Evolutionary conservation across 1,139 yeast species (phyloP).

Genomic region (Diutina scorzettiae): DNA sequence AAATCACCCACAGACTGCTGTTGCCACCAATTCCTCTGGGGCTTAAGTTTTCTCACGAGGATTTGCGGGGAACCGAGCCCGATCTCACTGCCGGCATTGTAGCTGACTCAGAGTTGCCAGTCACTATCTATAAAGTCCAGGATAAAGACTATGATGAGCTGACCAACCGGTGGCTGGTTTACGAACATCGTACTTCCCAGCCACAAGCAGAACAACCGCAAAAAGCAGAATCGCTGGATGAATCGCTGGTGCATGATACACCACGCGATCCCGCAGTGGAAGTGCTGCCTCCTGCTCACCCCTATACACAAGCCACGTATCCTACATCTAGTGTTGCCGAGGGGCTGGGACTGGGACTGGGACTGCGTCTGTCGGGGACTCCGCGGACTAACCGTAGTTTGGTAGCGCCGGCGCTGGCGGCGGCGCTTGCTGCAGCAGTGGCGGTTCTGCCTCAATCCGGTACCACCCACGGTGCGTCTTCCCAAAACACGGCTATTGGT

Average conservation of each 20-base stretch:
- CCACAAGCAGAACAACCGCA: neutral
- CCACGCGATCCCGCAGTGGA: neutral
- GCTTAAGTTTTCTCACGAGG: neutral
- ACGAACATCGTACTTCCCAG: neutral
- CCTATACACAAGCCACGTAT: neutral
- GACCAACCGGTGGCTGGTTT: conserved; percentile 2
- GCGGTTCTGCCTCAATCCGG: neutral
- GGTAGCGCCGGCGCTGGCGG: conserved; percentile 3
- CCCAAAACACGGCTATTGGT: neutral
- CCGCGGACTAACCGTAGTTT: neutral
- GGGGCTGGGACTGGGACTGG: neutral
- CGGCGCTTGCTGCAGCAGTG: conserved; percentile 5
- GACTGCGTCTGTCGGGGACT: neutral
- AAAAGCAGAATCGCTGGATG: neutral
- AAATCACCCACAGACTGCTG: neutral
- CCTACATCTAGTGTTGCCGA: neutral
- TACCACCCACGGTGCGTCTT: neutral
- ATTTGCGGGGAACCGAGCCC: neutral
- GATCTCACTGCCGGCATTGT: conserved; percentile 1
- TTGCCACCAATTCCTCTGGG: neutral
- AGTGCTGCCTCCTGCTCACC: neutral
- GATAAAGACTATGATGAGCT: conserved; percentile 4
- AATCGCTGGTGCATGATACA: neutral
- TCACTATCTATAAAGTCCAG: conserved; percentile 3
- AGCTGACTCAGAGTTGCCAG: neutral